phyloP scores from a whole-genome alignment of 441 rosid genomes.

The Gossypium trilobum region DNA sequence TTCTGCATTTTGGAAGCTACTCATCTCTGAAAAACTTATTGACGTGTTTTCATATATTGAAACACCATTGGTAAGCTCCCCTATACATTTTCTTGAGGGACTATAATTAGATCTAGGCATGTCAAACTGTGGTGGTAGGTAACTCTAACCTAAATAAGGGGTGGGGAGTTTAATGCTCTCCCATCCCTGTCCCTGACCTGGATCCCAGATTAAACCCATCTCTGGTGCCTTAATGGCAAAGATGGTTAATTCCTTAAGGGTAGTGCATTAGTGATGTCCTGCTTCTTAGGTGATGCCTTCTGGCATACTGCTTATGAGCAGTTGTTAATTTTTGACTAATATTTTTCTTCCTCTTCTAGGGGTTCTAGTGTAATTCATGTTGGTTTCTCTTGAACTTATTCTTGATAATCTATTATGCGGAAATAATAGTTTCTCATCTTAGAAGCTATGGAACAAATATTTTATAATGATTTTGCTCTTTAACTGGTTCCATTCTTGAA shows the following conservation, averaged over 20 bases:
- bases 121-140: background rate
- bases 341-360: constrained; percentile 6
- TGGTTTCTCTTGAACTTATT: background rate
- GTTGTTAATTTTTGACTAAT: background rate
- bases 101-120: constrained; percentile 4
- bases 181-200: background rate
- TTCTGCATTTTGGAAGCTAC: constrained; percentile 83
- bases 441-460: background rate
- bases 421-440: constrained; percentile 4
- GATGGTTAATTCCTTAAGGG: background rate
- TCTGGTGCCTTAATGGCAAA: background rate
- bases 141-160: background rate
- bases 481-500: constrained; percentile 7
- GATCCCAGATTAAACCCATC: background rate
- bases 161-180: background rate
- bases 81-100: background rate
- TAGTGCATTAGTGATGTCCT: background rate
- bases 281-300: constrained; percentile 3
- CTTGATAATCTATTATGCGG: background rate
- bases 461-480: background rate
- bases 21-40: constrained; percentile 67
- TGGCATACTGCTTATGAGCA: background rate
- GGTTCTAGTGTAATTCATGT: background rate
- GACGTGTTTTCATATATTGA: constrained; percentile 61
- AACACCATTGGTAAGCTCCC: constrained; percentile 70